Evolutionary conservation across 1,284 basidiomycete species (phyloP), one percentile per base, ranked within the genome.

Genomic region (Cryptococcus deneoformans): DNA sequence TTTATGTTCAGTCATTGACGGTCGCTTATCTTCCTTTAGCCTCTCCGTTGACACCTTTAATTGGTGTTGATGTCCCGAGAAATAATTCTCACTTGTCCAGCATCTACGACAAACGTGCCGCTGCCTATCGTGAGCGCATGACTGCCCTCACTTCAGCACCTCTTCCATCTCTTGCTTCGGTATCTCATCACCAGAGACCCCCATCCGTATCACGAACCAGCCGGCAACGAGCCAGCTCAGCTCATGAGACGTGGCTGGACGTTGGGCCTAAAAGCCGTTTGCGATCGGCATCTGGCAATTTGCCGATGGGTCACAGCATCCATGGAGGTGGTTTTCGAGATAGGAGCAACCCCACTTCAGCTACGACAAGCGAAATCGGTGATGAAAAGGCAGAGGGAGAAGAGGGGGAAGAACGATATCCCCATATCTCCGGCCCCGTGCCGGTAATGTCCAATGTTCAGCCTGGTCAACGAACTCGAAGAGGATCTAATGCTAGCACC

Each of bases 91-190:
- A 56, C 43, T 62, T 68, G 1, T 64, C 70, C 4, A 60, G 72
- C 24, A 77, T 78, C 38, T 78, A 78, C 60, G 77, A 78, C 47
- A 66, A 68, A 34, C 71, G 77, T 35, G 74, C 73, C 4, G 67
- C 68, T 10, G 74, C 75, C 1, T 77, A 78, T 52, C 68, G 75
- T 7, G 72, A 77, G 7, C 68, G 68, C 5, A 57, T 75, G 62
- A 48, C 59, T 12, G 63, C 71, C 3, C 61, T 76, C 3, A 66
- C 63, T 5, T 44, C 67, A 12, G 67, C 67, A 20, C 66, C 66
- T 12, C 53, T 67, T 16, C 50, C 50, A 20, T 55, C 58, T 39
- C 57, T 61, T 6, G 51, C 64, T 10, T 52, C 65, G 16, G 46
- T 51, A 3, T 46, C 53, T 0, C 29, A 29, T 29, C 29, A 9